Conservation (phyloP, 139 green algal genomes). For the Chlamydomonas incerta region DNA sequence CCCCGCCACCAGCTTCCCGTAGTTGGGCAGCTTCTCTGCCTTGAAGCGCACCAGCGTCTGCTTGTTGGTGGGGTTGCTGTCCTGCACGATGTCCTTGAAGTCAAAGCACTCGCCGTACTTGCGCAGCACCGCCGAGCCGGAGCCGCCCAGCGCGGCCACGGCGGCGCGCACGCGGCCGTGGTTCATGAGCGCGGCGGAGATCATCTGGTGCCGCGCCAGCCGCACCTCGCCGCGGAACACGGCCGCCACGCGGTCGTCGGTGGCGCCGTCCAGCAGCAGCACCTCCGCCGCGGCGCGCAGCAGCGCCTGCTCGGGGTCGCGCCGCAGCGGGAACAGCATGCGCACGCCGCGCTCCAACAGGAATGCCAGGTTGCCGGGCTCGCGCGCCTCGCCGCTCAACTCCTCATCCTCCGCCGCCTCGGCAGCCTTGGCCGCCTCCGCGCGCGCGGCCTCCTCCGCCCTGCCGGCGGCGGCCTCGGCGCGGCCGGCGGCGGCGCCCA, state of each 20-base stretch:
- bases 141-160: background rate
- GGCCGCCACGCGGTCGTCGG: background rate
- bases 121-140: background rate
- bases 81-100: no score
- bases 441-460: background rate
- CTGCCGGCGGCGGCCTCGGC: background rate
- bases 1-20: background rate
- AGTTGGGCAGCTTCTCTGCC: constrained; percentile 1
- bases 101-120: no score
- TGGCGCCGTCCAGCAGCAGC: constrained; percentile 9
- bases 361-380: background rate
- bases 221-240: background rate
- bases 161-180: background rate
- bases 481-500: background rate
- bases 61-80: background rate
- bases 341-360: constrained; percentile 1
- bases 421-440: background rate
- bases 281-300: background rate
- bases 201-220: background rate
- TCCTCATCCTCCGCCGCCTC: background rate
- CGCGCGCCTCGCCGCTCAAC: background rate
- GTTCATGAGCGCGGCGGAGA: constrained; percentile 2
- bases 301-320: background rate
- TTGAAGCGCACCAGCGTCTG: constrained; percentile 18
- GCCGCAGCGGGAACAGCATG: background rate